A percentile compares a stretch with the other conserved stretches of the same genome.
phyloP scores from a whole-genome alignment of 495 filamentous ascomycete species.

The Penicillium dipodomyicola region DNA sequence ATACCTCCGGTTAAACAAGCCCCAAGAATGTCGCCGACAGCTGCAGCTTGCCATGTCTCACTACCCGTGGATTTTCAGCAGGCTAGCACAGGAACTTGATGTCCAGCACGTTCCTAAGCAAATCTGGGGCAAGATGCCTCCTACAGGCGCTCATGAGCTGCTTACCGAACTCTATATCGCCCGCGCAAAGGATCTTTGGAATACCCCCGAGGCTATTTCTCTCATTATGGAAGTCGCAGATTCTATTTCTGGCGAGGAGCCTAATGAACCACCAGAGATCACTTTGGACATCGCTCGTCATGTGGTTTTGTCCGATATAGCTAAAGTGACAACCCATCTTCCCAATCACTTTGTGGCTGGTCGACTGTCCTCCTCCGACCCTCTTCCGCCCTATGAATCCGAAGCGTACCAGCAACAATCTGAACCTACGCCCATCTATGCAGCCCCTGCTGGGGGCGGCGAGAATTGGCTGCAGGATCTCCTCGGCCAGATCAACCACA shows the following conservation, averaged over 20 bases:
- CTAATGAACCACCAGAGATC: conserved; percentile 49
- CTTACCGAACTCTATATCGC: conserved; percentile 76
- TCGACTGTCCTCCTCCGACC: conserved; percentile 45
- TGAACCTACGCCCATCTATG: conserved; percentile 38
- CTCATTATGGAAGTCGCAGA: conserved; percentile 72
- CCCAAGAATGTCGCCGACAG: conserved; percentile 58
- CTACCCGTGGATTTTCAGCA: conserved; percentile 77
- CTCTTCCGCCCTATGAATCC: conserved; percentile 46
- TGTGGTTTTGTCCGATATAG: conserved; percentile 72
- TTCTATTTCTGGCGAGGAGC: conserved; percentile 41
- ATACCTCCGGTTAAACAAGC: conserved; percentile 64
- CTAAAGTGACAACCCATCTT: conserved; percentile 46
- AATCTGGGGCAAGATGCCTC: conserved; percentile 77
- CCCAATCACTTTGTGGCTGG: conserved; percentile 42
- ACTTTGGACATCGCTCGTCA: conserved; percentile 71
- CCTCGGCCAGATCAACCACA: conserved; percentile 37
- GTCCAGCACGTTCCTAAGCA: conserved; percentile 67
- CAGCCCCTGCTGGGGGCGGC: conserved; percentile 34
- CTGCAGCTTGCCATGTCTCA: conserved; percentile 63
- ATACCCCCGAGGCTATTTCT: conserved; percentile 66
- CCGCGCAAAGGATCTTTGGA: conserved; percentile 86
- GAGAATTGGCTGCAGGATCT: conserved; percentile 47
- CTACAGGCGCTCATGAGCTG: conserved; percentile 65
- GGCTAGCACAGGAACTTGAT: conserved; percentile 73
- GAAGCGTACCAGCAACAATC: conserved; percentile 43